These are phyloP conservation scores for Paracamarosporium sp. DNA, from an alignment of 2,329 filamentous ascomycete species.

Conservation along the genomic window DNA sequence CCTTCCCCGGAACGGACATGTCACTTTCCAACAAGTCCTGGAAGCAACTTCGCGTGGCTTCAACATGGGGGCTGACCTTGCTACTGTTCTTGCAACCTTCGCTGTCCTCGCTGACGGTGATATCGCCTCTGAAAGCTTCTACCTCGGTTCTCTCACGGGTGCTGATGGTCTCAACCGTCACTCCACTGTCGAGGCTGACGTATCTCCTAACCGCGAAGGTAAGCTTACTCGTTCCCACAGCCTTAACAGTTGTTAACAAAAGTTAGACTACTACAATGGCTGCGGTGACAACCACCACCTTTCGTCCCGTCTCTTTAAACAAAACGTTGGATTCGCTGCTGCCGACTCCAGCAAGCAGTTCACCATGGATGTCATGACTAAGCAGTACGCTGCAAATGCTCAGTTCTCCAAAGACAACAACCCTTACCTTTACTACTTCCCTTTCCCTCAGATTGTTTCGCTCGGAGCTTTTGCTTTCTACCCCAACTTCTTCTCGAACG, in stretches of 20 bases:
- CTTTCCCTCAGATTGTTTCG: conserved; percentile 54
- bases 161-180: conserved; percentile 43
- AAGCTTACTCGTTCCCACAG: conserved; percentile 34
- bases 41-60: conserved; percentile 25
- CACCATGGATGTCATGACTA: conserved; percentile 35
- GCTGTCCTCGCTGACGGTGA: conserved; percentile 28
- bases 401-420: conserved; percentile 51
- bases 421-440: conserved; percentile 48
- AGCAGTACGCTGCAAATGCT: conserved; percentile 45
- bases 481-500: conserved; percentile 41
- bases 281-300: conserved; percentile 52
- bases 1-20: conserved; percentile 53
- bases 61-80: conserved; percentile 32
- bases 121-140: conserved; percentile 25
- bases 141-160: conserved; percentile 26
- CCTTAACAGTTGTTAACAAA: conserved; percentile 25
- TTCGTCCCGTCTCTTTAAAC: conserved; percentile 27
- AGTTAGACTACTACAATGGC: conserved; percentile 43
- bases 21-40: conserved; percentile 22
- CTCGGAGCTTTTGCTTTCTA: conserved; percentile 51
- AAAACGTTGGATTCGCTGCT: conserved; percentile 17
- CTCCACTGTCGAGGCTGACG: conserved; percentile 50
- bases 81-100: conserved; percentile 40
- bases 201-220: conserved; percentile 44
- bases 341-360: conserved; percentile 30